A percentile compares a stretch with the other conserved stretches of the same genome.
Conservation (phyloP, 2,329 filamentous ascomycete genomes). For the Botryotinia globosa region DNA sequence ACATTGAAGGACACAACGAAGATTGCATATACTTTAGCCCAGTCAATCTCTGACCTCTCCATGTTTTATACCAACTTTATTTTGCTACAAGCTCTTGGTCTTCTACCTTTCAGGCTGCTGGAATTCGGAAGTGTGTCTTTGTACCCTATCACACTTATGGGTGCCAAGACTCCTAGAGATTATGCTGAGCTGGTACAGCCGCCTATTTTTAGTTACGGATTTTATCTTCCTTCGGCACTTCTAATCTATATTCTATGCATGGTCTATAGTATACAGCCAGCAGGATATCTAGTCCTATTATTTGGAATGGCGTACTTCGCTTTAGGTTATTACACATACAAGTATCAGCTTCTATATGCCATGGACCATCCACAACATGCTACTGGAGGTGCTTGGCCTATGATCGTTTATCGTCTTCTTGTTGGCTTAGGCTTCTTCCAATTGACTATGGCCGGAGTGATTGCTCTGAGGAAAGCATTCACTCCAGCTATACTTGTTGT, state of each 20-base stretch:
- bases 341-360: constrained; percentile 95
- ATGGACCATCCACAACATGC: constrained; percentile 97
- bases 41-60: constrained; percentile 69
- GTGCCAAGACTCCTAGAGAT: constrained; percentile 85
- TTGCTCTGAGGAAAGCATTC: constrained; percentile 72
- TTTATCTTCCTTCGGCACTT: constrained; percentile 88
- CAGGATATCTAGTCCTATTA: constrained; percentile 76
- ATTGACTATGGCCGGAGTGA: constrained; percentile 81
- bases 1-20: constrained; percentile 75
- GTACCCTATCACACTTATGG: constrained; percentile 75
- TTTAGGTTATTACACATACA: constrained; percentile 86
- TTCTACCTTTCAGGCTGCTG: constrained; percentile 88
- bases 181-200: constrained; percentile 79
- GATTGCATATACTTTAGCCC: constrained; percentile 72
- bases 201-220: constrained; percentile 90
- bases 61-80: constrained; percentile 93
- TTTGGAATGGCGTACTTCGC: constrained; percentile 81
- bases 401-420: constrained; percentile 91
- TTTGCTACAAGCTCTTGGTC: constrained; percentile 86
- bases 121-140: constrained; percentile 83
- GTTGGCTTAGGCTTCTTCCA: constrained; percentile 87
- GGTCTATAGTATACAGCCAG: constrained; percentile 84
- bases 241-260: constrained; percentile 93
- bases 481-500: constrained; percentile 68
- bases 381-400: constrained; percentile 90